A percentile compares a stretch with the other conserved stretches of the same genome.
These are phyloP conservation scores for Umbelopsis sp. DNA, from an alignment of 192 early-diverging fungal species.

Conservation along the genomic window DNA sequence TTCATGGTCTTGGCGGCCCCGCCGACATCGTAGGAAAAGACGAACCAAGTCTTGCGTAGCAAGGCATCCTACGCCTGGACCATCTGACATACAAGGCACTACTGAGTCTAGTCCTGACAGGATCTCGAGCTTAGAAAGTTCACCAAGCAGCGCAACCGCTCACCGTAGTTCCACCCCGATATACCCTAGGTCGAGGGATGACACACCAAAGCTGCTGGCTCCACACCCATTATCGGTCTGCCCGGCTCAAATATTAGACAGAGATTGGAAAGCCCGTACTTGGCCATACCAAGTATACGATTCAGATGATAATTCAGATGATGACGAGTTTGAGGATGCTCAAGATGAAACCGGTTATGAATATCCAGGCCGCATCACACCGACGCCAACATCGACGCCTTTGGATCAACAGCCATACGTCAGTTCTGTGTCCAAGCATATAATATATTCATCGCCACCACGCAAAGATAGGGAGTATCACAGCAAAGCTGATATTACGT, in stretches of 20 bases:
- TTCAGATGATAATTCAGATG: background rate
- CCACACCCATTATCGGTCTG: background rate
- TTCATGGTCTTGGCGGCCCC: slow-evolving; percentile 5
- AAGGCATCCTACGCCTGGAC: too few species aligned
- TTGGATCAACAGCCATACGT: background rate
- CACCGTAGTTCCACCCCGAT: too few species aligned
- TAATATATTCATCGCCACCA: background rate
- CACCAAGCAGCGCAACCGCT: too few species aligned
- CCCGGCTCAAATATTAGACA: background rate
- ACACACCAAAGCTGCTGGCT: too few species aligned
- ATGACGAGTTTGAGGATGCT: background rate
- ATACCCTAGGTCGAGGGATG: too few species aligned
- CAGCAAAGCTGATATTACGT: slow-evolving; percentile 1
- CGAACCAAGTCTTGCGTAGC: background rate
- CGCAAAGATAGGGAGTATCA: background rate
- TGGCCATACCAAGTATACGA: background rate
- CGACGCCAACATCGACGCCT: background rate
- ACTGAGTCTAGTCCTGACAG: too few species aligned
- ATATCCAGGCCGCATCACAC: background rate
- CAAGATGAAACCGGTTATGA: background rate
- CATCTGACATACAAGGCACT: too few species aligned
- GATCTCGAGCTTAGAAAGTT: too few species aligned
- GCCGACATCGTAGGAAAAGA: background rate
- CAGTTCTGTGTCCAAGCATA: background rate
- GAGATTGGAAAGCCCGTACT: slow-evolving; percentile 5